Evolutionary conservation across 1,284 basidiomycete species (phyloP), one percentile per base, ranked within the genome.

Genomic region (Cryptococcus sp.): DNA sequence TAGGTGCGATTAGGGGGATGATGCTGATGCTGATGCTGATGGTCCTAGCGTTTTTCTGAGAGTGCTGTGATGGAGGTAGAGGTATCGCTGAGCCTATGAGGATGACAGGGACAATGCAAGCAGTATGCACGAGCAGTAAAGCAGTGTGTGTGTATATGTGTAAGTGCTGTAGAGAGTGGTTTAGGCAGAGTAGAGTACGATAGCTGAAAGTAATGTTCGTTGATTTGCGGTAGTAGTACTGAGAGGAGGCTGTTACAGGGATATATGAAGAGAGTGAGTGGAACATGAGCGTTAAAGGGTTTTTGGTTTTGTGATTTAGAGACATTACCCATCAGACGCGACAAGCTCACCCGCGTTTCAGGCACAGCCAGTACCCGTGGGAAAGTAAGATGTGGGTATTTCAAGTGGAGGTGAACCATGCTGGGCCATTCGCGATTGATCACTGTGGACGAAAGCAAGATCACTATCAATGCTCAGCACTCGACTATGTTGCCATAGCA

Each of bases 341-440:
- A 35, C 30, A 35, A 10, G 8, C 7, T 8, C 5, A 35, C 30
- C 30, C 30, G 30, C 30, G 30, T 35, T 35, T 35, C 30, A 35
- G 30, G 30, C 30, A 35, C 30, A 35, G 13, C 13, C n/a, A 49
- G 43, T 30, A 22, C 27, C 41, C 55, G 55, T 56, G 41, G 19
- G 25, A 50, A 15, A 50, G 2, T 16, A 38, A 27, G 13, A 10
- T 45, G 23, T 17, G 47, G 39, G 40, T 47, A 47, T 30, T 13
- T 25, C 5, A 47, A 38, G 55, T 57, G 56, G 56, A 58, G 56
- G 56, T 22, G 10, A 52, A 35, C 56, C 55, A 52, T 50, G 30
- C 50, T 19, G 17, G 20, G 16, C 47, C 27, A 27, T 19, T 23
- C 46, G 27, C 46, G 10, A 17, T 15, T 13, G 25, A 19, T 2